phyloP scores from a whole-genome alignment of 352 stramenopile genomes.

The Globisporangium canariense region DNA sequence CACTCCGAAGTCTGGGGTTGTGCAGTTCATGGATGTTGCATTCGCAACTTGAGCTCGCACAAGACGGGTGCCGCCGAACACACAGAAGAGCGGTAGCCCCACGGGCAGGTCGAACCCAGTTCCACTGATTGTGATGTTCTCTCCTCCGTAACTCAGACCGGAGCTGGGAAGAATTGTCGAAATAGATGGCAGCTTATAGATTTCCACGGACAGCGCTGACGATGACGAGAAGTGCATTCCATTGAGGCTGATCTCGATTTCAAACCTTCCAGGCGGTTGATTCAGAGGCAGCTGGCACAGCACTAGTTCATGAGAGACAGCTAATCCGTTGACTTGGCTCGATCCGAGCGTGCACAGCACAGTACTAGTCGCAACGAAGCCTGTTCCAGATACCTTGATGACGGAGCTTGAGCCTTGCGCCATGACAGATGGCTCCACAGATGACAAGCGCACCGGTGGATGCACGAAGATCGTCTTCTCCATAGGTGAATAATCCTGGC shows the following conservation, averaged over 20 bases:
- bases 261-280: constrained; percentile 15
- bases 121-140: constrained; percentile 20
- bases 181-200: constrained; percentile 29
- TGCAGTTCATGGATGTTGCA: neutral
- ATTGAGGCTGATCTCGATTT: constrained; percentile 32
- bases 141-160: neutral
- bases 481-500: constrained; percentile 29
- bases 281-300: constrained; percentile 20
- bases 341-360: constrained; percentile 19
- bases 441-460: constrained; percentile 16
- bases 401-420: constrained; percentile 14
- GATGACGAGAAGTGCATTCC: constrained; percentile 24
- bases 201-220: constrained; percentile 4
- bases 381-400: constrained; percentile 21
- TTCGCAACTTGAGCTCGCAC: constrained; percentile 3
- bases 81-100: constrained; percentile 2
- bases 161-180: constrained; percentile 1
- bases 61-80: constrained; percentile 4
- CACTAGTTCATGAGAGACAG: constrained; percentile 13
- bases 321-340: constrained; percentile 11
- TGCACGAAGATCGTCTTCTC: constrained; percentile 19
- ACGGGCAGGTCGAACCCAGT: constrained; percentile 16
- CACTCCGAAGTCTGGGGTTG: neutral
- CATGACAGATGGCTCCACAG: constrained; percentile 22
- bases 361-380: constrained; percentile 20